Base-by-base conservation (phyloP, 2,329 filamentous ascomycete genomes). In the Whalleya microplaca region DNA sequence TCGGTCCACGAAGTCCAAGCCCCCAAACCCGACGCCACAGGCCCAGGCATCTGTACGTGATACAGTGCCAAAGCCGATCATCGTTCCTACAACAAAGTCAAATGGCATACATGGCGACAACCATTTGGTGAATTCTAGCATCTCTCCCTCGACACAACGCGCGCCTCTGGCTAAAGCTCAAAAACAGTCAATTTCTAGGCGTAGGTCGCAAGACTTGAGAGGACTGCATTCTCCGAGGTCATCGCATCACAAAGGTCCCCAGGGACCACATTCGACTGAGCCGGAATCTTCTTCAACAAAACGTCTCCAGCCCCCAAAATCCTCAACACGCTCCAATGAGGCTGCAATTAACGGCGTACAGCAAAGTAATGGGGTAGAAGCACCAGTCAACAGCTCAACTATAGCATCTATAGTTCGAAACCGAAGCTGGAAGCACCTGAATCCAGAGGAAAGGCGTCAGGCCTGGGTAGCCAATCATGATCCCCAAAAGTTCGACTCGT, bases 401-500 rank as follows among this genome's bases (percentile, higher is more conserved):
- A 21, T 51, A 5, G 41, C 45, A 12, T 46, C 56, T 19, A 47
- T 56, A 32, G 10, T 47, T 32, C 43, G 12, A 18, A 44, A 57
- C 19, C 50, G 20, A 46, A 32, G 19, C 19, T 56, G 51, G 62
- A 63, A 50, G 21, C 2, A 41, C 10, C 23, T 60, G 1, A 50
- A 45, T 9, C 54, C 49, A 3, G 53, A 60, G 19, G 45, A 58
- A 44, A 54, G 58, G 29, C 62, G 65, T 1, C 61, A 64, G 20
- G 59, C 51, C 40, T 58, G 59, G 53, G 45, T 69, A 32, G 63
- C 67, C 2, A 60, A 59, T 8, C 69, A 71, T 46, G 66, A 70
- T 27, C 55, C 63, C 0, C 41, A 41, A 7, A 56, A 59, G 18
- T 75, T 79, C 32, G 76, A 79, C 53, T 59, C 65, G 2, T 66